Evolutionary conservation across 2,329 filamentous ascomycete genomes (phyloP), one percentile per base, ranked within the genome.

Genomic region (Emergomyces orientalis): DNA sequence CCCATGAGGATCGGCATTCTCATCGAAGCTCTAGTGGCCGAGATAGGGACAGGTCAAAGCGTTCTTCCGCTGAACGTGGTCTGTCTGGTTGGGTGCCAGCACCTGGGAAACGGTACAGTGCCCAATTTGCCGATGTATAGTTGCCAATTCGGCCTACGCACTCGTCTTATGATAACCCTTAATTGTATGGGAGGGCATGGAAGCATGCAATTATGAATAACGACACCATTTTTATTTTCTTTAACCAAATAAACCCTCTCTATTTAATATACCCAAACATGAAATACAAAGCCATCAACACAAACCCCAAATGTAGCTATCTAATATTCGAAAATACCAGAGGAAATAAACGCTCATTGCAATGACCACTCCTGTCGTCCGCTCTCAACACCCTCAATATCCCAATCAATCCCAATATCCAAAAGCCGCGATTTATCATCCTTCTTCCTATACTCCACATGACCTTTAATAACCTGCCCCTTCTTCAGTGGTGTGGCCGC

Each of bases 371-470:
- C 67, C 67, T 79, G 77, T 56, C 69, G 57, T 39, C 74, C 77
- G 64, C 77, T 75, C 61, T 75, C 73, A 22, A 72, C 71, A 1
- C 76, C 78, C 56, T 77, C 76, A 43, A 74, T 72, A 9, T 80
- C 77, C 88, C 89, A 92, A 30, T 81, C 77, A 49, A 88, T 77
- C 59, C 81, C 80, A 64, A 93, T 83, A 61, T 84, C 81, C 68
- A 92, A 72, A 2, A 86, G 86, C 55, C 89, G 82, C n/a, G 85
- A 85, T 67, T 90, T 87, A 61, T 87, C 83, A 62, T 86, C 79
- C 17, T 86, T 84, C 68, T 89, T 88, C 61, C 84, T 79, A 72
- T 92, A 95, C 49, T 83, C 82, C 61, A 95, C 80, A 47, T 84
- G 81, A 11, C 91, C 91, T 56, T 78, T 80, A 30, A 96, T 74